Percentiles rank a stretch among this genome's conserved stretches.
These are phyloP conservation scores for Planoprotostelium fungivorum DNA, from an alignment of 78 protist species.

Conservation along the genomic window DNA sequence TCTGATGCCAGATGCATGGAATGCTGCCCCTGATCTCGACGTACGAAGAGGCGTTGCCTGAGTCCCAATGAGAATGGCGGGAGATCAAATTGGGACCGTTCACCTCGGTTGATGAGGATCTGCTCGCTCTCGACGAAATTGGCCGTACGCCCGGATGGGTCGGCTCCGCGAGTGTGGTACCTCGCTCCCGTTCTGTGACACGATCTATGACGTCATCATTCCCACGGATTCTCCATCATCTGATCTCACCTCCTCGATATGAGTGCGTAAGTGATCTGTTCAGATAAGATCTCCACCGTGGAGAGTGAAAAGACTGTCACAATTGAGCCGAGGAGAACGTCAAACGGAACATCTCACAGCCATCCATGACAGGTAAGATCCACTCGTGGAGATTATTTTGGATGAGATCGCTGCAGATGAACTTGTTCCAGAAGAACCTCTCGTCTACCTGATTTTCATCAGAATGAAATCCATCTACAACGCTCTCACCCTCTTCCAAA, in stretches of 20 bases:
- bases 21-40: slow-evolving; percentile 13
- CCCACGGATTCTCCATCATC: background rate
- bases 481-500: background rate
- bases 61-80: too few species aligned
- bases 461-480: background rate
- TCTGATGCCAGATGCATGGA: slow-evolving; percentile 12
- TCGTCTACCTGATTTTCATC: slow-evolving; percentile 12
- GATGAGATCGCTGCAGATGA: slow-evolving; percentile 8
- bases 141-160: slow-evolving; percentile 62
- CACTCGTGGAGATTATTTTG: slow-evolving; percentile 24
- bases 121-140: slow-evolving; percentile 73
- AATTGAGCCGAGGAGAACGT: background rate
- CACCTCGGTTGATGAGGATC: background rate
- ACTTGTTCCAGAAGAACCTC: background rate
- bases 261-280: slow-evolving; percentile 40
- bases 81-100: background rate
- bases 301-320: slow-evolving; percentile 14
- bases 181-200: slow-evolving; percentile 63
- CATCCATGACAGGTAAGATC: slow-evolving; percentile 59
- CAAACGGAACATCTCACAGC: slow-evolving; percentile 12
- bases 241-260: slow-evolving; percentile 13
- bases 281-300: slow-evolving; percentile 37
- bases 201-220: slow-evolving; percentile 15
- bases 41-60: slow-evolving; percentile 1
- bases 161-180: slow-evolving; percentile 55